Evolutionary conservation across 2,329 filamentous ascomycete genomes (phyloP), one percentile per base, ranked within the genome.

Genomic region (Annulohypoxylon truncatum): DNA sequence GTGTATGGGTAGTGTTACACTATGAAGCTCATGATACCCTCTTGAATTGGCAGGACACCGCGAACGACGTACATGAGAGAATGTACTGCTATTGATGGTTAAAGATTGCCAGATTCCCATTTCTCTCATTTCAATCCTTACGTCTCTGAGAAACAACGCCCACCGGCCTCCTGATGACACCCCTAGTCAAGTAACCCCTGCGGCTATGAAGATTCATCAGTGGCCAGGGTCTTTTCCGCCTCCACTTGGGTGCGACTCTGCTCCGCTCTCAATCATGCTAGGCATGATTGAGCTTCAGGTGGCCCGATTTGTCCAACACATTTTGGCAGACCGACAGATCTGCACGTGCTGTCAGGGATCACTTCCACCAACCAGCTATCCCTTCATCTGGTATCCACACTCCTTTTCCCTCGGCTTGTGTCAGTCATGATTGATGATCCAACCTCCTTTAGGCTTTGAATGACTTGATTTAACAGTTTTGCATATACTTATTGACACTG

Each of bases 241-340:
- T 69, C 68, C 68, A 71, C 66, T 24, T 47, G 8, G 10, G 60
- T 71, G 59, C 47, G 29, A 69, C 68, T 38, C 52, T 64, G 50
- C 66, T 69, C 68, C 66, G 59, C 68, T 67, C 66, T 66, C 55
- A 69, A 64, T 69, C 61, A 71, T 67, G 68, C 68, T 64, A 60
- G 64, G 65, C 65, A 68, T 70, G 58, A 66, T 64, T 70, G 67
- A 67, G 63, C 68, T 71, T 66, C 66, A 71, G 53, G 66, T 71
- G 68, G 68, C 66, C 68, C 68, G 68, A 71, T 71, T 71, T 69
- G 68, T 67, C 68, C 63, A 68, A 67, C 64, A 59, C 66, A 71
- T 66, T 65, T 65, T 69, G 48, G 64, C 52, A 71, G 68, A 67
- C 68, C 65, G 64, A 71, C 66, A 71, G 68, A 71, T 71, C 68